Evolutionary conservation across 1,139 yeast species (phyloP), one percentile per base, ranked within the genome.

Genomic region (Lizanozyma gosingica): DNA sequence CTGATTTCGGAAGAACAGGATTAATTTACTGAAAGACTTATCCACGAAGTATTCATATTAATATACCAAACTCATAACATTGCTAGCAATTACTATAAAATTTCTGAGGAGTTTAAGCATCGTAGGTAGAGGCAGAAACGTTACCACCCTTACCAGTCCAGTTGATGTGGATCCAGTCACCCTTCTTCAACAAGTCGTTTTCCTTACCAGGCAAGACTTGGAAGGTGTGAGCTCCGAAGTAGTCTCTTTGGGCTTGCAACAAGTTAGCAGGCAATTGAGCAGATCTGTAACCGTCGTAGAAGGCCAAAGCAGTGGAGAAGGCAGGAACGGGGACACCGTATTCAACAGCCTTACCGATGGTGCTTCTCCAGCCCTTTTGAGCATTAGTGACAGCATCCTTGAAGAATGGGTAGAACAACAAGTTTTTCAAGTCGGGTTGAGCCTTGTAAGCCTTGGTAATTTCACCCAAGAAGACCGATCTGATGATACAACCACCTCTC

Each of bases 101-200:
- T n/a, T 11, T n/a, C 35, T 35, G 17, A 3, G 16, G 27, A 18
- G 36, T 41, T 69, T 78, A 92, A 70, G 96, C 97, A 59, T 83
- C 83, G 71, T 92, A 92, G 55, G 94, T 85, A 41, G 96, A 73
- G 51, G 98, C 95, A 53, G 97, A 83, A 52, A 90, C 87, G 68
- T 90, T 80, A 75, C 98, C 98, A 72, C 97, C 98, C 62, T 81
- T 83, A 66, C 98, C 98, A 51, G 98, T 92, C 98, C 98, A 92
- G 94, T 92, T 90, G 63, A 90, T 76, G 74, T 92, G 98, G 67
- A 90, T 83, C 75, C 84, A 81, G 56, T 80, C 71, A 59, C 77
- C 94, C 56, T 73, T 79, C 73, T 92, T 90, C 67, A 84, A 76
- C 61, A 69, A 69, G 44, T 72, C 85, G 60, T 78, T 74, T 56